These are phyloP conservation scores for Naganishia sp. DNA, from an alignment of 1,284 basidiomycete genomes.

Conservation along the genomic window DNA sequence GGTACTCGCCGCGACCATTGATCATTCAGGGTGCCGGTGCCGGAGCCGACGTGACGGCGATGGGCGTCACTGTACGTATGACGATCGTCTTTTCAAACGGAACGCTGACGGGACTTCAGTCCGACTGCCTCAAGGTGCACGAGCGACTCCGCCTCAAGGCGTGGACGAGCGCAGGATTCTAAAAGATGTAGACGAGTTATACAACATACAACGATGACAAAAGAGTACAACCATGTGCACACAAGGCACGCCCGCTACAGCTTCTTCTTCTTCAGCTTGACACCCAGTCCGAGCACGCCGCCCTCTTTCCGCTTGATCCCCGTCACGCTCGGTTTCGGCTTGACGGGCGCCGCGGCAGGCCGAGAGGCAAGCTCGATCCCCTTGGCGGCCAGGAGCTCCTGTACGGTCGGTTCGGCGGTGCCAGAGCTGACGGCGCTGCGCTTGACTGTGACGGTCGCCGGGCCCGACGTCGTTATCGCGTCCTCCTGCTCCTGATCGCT, in stretches of 20 bases:
- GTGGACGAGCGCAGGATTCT: slow-evolving; percentile 28
- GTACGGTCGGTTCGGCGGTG: slow-evolving; percentile 64
- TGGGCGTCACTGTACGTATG: slow-evolving; percentile 71
- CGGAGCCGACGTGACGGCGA: slow-evolving; percentile 94
- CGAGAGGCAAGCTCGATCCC: slow-evolving; percentile 59
- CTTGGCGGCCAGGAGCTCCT: slow-evolving; percentile 70
- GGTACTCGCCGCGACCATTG: slow-evolving; percentile 75
- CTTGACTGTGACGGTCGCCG: slow-evolving; percentile 68
- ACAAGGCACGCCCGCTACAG: slow-evolving; percentile 21
- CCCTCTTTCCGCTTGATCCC: slow-evolving; percentile 52
- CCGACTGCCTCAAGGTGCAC: slow-evolving; percentile 52
- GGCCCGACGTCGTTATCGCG: slow-evolving; percentile 2
- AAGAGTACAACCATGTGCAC: background rate
- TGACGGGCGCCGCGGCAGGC: slow-evolving; percentile 53
- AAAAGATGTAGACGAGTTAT: background rate
- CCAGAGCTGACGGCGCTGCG: slow-evolving; percentile 57
- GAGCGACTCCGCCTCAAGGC: slow-evolving; percentile 41
- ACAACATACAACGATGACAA: too few species aligned
- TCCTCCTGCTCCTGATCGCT: slow-evolving; percentile 28
- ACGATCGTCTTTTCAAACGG: background rate
- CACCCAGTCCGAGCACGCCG: slow-evolving; percentile 66
- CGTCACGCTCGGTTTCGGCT: slow-evolving; percentile 60
- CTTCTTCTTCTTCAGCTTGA: slow-evolving; percentile 69
- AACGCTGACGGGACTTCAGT: slow-evolving; percentile 38
- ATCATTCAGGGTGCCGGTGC: slow-evolving; percentile 95